Evolutionary conservation across 179 eudicot species (phyloP), one percentile per base, ranked within the genome.

Genomic region (Actinidia arguta): DNA sequence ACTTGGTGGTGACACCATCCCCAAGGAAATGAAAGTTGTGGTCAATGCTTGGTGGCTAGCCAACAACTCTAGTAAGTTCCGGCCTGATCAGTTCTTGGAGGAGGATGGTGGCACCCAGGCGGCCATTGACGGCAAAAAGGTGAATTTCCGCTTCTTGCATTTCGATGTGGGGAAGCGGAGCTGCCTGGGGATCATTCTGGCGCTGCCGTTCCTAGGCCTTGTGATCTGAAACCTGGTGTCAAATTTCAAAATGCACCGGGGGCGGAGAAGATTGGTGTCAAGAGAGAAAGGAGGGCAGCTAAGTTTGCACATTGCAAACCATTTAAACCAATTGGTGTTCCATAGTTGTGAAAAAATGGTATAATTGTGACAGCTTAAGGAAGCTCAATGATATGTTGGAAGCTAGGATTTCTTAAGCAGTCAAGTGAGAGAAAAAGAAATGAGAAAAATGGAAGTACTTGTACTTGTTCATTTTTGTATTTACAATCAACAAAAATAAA

Each of bases 1-100:
- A 36, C 87, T 90, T 51, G 90, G 89, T 16, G 91, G 88, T 16
- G 85, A 80, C 68, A 74, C 85, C 3, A 90, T 89, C 51, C 93
- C 91, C 8, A 85, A 82, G 14, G 93, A 90, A 82, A 82, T 86
- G 0, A 90, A 90, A 81, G 85, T 90, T 50, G 88, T 90, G 76
- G 90, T 90, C 11, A 90, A 89, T 67, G 93, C 90, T 3, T 90
- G 93, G 93, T 90, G 91, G 90, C 78, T 88, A 59, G 90, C 89
- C 1, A 90, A 90, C 74, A 90, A 90, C 54, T 82, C 93, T 0
- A 80, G 76, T 20, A 84, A 82, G 56, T 90, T 90, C 81, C 87
- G 90, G 3, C 93, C 93, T 0, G 93, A 90, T 81, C 74, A 91
- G 80, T 90, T 90, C 77, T 80, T 90, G 9, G 83, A 82, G 71